phyloP scores from a whole-genome alignment of 495 filamentous ascomycete species.

The Letharia columbiana region DNA sequence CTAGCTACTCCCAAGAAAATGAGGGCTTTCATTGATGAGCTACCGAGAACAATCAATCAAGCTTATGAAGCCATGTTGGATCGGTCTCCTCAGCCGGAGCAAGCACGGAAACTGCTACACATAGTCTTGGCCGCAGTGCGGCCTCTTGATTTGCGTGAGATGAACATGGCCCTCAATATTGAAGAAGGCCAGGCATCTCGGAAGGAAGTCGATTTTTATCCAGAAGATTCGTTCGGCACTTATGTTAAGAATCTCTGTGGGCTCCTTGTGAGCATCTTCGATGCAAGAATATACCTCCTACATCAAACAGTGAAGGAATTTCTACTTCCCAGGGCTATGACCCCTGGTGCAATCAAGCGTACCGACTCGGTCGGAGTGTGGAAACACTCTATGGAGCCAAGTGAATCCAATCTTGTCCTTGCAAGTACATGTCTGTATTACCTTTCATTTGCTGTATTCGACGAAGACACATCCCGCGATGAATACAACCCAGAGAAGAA shows the following conservation, averaged over 20 bases:
- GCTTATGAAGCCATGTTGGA: conserved; percentile 33
- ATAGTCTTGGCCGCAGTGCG: conserved; percentile 33
- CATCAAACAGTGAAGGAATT: conserved; percentile 34
- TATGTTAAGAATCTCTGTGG: conserved; percentile 33
- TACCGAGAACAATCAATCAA: conserved; percentile 29
- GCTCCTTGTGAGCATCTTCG: conserved; percentile 34
- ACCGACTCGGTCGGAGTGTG: background rate
- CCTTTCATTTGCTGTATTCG: too few species aligned
- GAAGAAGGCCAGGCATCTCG: conserved; percentile 21
- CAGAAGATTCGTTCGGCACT: conserved; percentile 14
- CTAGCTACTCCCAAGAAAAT: conserved; percentile 19
- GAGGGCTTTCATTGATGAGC: conserved; percentile 21
- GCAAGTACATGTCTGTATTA: conserved; percentile 7
- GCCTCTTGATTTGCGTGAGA: conserved; percentile 33
- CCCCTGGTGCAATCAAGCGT: background rate
- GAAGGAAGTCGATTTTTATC: conserved; percentile 26
- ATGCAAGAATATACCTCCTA: conserved; percentile 33
- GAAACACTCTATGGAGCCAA: conserved; percentile 1
- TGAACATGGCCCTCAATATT: conserved; percentile 35
- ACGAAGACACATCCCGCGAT: too few species aligned
- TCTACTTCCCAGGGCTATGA: conserved; percentile 4
- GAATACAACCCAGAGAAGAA: too few species aligned
- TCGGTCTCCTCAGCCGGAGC: conserved; percentile 18
- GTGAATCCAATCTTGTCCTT: conserved; percentile 7
- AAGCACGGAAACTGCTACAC: conserved; percentile 29